These are phyloP conservation scores for Yarrowia osloensis DNA, from an alignment of 805 yeast genomes.

Conservation along the genomic window DNA sequence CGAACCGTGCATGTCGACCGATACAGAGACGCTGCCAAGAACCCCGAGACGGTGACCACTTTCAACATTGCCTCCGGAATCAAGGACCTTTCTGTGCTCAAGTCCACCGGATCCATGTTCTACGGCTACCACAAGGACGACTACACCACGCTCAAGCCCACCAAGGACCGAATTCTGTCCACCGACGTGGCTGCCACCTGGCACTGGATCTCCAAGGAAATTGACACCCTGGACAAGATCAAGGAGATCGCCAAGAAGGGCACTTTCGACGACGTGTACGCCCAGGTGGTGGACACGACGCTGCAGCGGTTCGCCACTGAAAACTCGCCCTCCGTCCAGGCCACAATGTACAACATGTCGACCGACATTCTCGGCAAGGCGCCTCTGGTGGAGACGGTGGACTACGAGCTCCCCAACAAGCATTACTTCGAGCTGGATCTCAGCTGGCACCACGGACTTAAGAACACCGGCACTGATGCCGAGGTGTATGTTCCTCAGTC, in stretches of 20 bases:
- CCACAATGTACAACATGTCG: constrained; percentile 94
- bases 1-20: constrained; percentile 51
- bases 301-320: constrained; percentile 79
- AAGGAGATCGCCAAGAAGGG: constrained; percentile 57
- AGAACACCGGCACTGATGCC: constrained; percentile 60
- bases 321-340: constrained; percentile 92
- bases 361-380: constrained; percentile 63
- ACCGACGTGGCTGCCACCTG: constrained; percentile 71
- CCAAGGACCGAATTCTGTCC: constrained; percentile 80
- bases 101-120: constrained; percentile 91
- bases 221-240: constrained; percentile 47
- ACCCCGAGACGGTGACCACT: constrained; percentile 43
- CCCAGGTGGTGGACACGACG: constrained; percentile 66
- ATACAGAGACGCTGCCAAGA: constrained; percentile 34
- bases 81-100: constrained; percentile 78
- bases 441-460: constrained; percentile 76
- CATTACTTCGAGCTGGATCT: constrained; percentile 83
- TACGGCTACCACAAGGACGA: constrained; percentile 85
- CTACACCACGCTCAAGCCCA: constrained; percentile 82
- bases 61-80: constrained; percentile 66
- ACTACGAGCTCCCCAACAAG: constrained; percentile 84
- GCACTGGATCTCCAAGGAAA: constrained; percentile 33
- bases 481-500: constrained; percentile 84
- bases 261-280: constrained; percentile 64
- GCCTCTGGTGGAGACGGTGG: constrained; percentile 61